phyloP scores from a whole-genome alignment of 345 rosid species.

The Gossypium ekmanianum region DNA sequence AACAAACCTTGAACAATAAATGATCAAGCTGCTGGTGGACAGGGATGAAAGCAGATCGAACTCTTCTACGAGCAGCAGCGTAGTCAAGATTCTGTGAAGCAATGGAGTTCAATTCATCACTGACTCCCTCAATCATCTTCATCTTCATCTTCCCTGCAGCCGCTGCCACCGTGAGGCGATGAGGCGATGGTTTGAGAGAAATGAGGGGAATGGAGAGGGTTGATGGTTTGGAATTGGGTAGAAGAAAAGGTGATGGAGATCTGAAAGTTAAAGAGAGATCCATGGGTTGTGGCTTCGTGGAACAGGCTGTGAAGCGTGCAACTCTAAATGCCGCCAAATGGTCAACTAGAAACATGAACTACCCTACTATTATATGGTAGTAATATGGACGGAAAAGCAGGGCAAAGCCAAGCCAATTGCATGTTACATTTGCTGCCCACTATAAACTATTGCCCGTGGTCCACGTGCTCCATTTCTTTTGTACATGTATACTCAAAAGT shows the following conservation, averaged over 20 bases:
- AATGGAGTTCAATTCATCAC: slow-evolving; percentile 59
- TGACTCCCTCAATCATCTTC: slow-evolving; percentile 46
- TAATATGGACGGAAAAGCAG: neutral
- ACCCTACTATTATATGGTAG: neutral
- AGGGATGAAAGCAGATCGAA: slow-evolving; percentile 65
- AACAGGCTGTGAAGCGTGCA: neutral
- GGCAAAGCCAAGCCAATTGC: neutral
- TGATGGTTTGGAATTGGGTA: neutral
- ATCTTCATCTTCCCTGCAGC: neutral
- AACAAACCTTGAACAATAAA: slow-evolving; percentile 67
- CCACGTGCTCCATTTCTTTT: too few species aligned
- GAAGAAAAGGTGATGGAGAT: neutral
- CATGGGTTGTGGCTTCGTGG: neutral
- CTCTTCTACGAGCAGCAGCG: slow-evolving; percentile 64
- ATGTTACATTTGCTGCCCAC: too few species aligned
- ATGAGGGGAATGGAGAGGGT: neutral
- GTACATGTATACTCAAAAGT: too few species aligned
- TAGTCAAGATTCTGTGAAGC: slow-evolving; percentile 68
- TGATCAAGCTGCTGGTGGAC: slow-evolving; percentile 79
- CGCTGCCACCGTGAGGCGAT: neutral
- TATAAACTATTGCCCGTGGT: too few species aligned
- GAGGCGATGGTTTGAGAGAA: neutral
- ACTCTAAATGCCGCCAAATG: neutral
- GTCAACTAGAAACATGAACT: neutral
- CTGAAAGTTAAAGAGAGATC: neutral